Evolutionary conservation across 2,329 filamentous ascomycete species (phyloP).

Genomic region (Cytospora chrysosperma): DNA sequence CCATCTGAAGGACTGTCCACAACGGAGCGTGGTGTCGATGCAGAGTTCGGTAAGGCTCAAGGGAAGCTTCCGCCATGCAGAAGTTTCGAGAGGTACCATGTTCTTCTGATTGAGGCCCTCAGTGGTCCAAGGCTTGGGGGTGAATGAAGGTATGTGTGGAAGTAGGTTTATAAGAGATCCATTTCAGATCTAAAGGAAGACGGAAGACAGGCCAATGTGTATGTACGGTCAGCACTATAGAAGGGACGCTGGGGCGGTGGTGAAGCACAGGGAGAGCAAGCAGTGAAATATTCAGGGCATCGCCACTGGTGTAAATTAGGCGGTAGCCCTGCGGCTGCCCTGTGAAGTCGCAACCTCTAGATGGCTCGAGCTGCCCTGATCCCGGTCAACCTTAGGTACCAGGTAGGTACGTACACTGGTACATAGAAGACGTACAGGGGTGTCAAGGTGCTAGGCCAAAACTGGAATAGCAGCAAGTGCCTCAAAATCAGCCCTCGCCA

Average conservation of each 20-base stretch:
- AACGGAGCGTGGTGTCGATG: constrained; percentile 90
- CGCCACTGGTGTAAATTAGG: not conserved
- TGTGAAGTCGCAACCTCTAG: not conserved
- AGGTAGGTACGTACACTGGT: not conserved
- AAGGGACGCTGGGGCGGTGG: not conserved
- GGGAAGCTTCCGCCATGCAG: constrained; percentile 85
- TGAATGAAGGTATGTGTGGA: not conserved
- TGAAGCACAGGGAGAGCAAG: not conserved
- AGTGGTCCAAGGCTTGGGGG: not conserved
- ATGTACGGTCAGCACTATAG: not conserved
- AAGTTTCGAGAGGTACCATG: constrained; percentile 41
- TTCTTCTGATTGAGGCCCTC: not conserved
- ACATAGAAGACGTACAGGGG: not conserved
- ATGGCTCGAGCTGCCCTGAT: constrained; percentile 1
- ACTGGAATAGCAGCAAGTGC: constrained; percentile 30
- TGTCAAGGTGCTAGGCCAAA: constrained; percentile 28
- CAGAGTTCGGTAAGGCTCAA: constrained; percentile 81
- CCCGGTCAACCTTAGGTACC: not conserved
- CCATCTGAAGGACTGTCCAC: constrained; percentile 97
- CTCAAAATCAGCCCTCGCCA: constrained; percentile 43
- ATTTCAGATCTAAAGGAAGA: not conserved
- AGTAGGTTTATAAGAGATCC: too few relatives aligned
- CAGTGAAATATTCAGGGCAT: not conserved
- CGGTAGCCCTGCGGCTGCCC: not conserved
- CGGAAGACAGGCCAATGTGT: not conserved